phyloP scores from a whole-genome alignment of 1,284 basidiomycete genomes.

The Stygiomarasmius scandens region DNA sequence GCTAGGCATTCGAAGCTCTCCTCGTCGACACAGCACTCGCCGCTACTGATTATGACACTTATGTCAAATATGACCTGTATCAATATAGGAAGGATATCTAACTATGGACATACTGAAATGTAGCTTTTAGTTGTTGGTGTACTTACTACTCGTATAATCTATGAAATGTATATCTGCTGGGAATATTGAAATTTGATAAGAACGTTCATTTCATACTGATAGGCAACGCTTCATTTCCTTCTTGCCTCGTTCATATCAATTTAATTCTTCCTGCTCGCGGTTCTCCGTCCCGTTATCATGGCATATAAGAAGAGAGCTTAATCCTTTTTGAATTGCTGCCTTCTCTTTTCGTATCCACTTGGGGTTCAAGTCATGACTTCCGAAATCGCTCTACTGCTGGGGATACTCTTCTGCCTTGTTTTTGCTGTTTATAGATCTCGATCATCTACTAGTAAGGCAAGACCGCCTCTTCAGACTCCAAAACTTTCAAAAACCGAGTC shows the following conservation, averaged over 20 bases:
- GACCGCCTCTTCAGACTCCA: neutral
- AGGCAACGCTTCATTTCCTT: neutral
- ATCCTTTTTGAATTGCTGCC: no score
- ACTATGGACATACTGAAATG: no score
- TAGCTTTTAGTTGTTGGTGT: no score
- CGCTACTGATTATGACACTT: neutral
- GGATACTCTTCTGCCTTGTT: neutral
- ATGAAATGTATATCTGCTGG: no score
- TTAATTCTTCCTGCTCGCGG: neutral
- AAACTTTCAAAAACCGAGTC: neutral
- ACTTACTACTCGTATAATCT: no score
- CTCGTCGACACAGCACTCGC: slow-evolving; percentile 27
- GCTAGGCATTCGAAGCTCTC: slow-evolving; percentile 50
- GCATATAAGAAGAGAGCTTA: no score
- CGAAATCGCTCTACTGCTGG: neutral
- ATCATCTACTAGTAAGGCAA: neutral
- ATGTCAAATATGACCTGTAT: no score
- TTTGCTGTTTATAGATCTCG: neutral
- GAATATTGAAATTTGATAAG: no score
- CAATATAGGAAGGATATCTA: no score
- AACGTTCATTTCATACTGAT: no score
- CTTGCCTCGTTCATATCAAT: neutral
- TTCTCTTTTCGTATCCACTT: no score
- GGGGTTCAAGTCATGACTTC: no score
- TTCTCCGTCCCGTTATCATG: neutral